Percentiles rank a stretch among this genome's conserved stretches.
Conservation (phyloP, 2,329 filamentous ascomycete species). For the Pseudogymnoascus sp. region DNA sequence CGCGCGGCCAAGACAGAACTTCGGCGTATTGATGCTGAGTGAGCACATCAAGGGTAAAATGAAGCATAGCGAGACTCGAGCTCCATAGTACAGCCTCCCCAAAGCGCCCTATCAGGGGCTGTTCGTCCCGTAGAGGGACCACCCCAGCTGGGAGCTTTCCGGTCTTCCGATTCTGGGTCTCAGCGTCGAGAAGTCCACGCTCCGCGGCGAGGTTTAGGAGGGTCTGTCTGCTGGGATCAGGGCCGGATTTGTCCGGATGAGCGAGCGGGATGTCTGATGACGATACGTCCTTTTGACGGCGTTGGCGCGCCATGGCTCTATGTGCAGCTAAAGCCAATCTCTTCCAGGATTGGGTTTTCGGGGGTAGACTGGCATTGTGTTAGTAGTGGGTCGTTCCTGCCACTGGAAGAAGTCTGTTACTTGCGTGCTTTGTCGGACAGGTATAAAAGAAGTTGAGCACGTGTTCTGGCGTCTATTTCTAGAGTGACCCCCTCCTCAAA, state of each 20-base stretch:
- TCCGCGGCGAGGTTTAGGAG: constrained; percentile 66
- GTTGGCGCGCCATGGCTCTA: constrained; percentile 37
- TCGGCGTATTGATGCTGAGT: constrained; percentile 73
- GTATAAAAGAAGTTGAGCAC: not conserved
- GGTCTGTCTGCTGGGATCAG: constrained; percentile 50
- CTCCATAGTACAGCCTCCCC: constrained; percentile 48
- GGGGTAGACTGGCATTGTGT: not conserved
- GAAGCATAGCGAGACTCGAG: constrained; percentile 58
- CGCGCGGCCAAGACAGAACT: constrained; percentile 48
- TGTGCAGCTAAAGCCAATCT: not conserved
- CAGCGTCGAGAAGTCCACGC: constrained; percentile 37
- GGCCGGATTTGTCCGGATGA: constrained; percentile 60
- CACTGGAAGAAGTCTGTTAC: not conserved
- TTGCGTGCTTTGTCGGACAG: not conserved
- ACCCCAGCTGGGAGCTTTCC: constrained; percentile 19
- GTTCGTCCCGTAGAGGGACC: constrained; percentile 13
- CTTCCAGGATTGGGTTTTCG: not conserved
- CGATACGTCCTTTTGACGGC: constrained; percentile 37
- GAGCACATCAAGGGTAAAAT: constrained; percentile 70
- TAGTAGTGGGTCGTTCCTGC: not conserved
- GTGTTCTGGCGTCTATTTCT: constrained; percentile 2
- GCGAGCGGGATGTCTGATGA: constrained; percentile 49
- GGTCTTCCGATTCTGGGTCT: constrained; percentile 18
- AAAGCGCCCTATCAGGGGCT: constrained; percentile 23
- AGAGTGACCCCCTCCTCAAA: not conserved